phyloP scores from a whole-genome alignment of 2,329 filamentous ascomycete species.

The Graphilbum sp. region DNA sequence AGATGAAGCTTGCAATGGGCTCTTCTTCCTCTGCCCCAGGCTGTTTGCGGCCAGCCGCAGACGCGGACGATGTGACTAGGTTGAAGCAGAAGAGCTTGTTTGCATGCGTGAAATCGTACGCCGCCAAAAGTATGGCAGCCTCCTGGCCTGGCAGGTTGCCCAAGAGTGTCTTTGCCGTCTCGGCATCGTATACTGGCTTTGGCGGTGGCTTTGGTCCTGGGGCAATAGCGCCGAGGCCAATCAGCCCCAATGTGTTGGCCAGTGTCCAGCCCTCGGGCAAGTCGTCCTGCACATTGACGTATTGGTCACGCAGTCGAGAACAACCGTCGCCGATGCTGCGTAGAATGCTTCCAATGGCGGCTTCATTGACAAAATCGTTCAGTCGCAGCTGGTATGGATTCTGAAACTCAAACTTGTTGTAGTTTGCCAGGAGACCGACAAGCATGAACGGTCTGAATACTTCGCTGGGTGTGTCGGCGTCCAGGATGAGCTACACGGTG shows the following conservation, averaged over 20 bases:
- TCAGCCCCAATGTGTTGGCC: constrained; percentile 62
- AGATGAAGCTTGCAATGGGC: constrained; percentile 69
- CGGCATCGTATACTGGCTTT: constrained; percentile 48
- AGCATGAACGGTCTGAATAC: constrained; percentile 65
- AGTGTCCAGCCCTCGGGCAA: constrained; percentile 80
- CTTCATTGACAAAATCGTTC: constrained; percentile 90
- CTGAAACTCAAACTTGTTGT: constrained; percentile 98
- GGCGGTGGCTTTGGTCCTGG: constrained; percentile 46
- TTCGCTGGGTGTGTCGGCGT: constrained; percentile 47
- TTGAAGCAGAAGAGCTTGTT: constrained; percentile 93
- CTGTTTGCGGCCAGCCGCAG: constrained; percentile 30
- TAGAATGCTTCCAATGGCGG: constrained; percentile 69
- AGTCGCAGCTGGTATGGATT: constrained; percentile 88
- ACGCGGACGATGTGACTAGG: constrained; percentile 38
- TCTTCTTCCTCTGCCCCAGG: constrained; percentile 32
- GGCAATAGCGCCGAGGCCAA: constrained; percentile 50
- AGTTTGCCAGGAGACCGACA: constrained; percentile 79
- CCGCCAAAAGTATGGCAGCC: constrained; percentile 64
- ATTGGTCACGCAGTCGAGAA: constrained; percentile 50
- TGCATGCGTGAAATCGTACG: constrained; percentile 85
- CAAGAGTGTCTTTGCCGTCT: constrained; percentile 72
- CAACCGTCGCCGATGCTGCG: constrained; percentile 60
- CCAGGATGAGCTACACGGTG: constrained; percentile 58
- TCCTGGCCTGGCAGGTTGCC: constrained; percentile 62
- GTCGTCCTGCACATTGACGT: constrained; percentile 78